phyloP scores from a whole-genome alignment of 164 flowering plant species.

The Tetracentron sinense region DNA sequence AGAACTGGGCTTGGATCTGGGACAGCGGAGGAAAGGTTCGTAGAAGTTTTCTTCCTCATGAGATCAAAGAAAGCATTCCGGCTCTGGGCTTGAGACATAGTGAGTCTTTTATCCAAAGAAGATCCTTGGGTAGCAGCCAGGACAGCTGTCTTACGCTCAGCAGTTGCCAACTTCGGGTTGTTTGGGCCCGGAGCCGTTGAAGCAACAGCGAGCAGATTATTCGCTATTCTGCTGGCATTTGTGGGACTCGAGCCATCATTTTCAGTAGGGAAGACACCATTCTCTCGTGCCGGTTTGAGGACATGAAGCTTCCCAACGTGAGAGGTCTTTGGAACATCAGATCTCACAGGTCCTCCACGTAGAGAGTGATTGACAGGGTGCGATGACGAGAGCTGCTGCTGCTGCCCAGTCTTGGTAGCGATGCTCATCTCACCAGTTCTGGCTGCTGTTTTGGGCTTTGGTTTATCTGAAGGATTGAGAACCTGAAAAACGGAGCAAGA shows the following conservation, averaged over 20 bases:
- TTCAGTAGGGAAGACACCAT: too few relatives aligned
- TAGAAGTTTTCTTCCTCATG: conserved; percentile 62
- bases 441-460: too few relatives aligned
- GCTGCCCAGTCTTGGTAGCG: too few relatives aligned
- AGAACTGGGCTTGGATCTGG: conserved; percentile 33
- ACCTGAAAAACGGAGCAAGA: too few relatives aligned
- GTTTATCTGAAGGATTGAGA: too few relatives aligned
- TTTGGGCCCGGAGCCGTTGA: conserved; percentile 40
- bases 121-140: conserved; percentile 29
- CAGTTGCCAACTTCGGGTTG: conserved; percentile 29
- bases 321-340: too few relatives aligned
- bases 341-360: too few relatives aligned
- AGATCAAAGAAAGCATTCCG: conserved; percentile 79
- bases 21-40: conserved; percentile 22
- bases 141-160: conserved; percentile 47
- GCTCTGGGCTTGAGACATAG: conserved; percentile 59
- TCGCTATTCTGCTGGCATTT: conserved; percentile 31
- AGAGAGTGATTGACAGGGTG: too few relatives aligned
- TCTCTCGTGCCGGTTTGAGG: too few relatives aligned
- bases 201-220: conserved; percentile 28
- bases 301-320: too few relatives aligned
- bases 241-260: conserved; percentile 52
- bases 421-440: too few relatives aligned
- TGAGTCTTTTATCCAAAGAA: conserved; percentile 48
- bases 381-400: too few relatives aligned